Conservation (phyloP, 805 yeast species). For the Zygosaccharomyces siamensis region DNA sequence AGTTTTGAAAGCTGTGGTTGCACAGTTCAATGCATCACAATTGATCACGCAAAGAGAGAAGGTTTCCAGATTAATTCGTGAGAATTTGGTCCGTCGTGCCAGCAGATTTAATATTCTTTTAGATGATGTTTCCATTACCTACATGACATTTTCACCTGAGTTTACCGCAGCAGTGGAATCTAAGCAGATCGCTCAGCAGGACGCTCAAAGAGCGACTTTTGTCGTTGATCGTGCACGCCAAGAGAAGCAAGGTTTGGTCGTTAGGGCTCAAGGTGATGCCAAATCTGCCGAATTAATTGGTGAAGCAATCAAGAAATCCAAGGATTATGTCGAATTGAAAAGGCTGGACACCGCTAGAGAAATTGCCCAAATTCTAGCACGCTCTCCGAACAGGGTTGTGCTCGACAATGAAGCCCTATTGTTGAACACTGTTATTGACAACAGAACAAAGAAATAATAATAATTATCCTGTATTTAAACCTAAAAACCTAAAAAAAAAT, state of each 20-base stretch:
- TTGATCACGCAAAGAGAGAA: conserved; percentile 98
- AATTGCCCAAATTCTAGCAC: conserved; percentile 78
- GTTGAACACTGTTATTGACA: conserved; percentile 80
- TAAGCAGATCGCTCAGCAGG: conserved; percentile 98
- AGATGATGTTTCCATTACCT: conserved; percentile 95
- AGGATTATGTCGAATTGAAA: conserved; percentile 93
- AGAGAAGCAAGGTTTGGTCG: conserved; percentile 95
- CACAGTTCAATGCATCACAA: conserved; percentile 97
- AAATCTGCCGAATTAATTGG: conserved; percentile 96
- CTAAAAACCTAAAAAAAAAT: neutral
- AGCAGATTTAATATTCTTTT: conserved; percentile 77
- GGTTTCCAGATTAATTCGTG: conserved; percentile 87
- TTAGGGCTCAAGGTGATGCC: conserved; percentile 98
- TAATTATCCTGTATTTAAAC: neutral
- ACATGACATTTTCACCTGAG: conserved; percentile 96
- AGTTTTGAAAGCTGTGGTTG: conserved; percentile 92
- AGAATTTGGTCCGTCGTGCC: conserved; percentile 86
- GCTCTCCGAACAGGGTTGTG: conserved; percentile 86
- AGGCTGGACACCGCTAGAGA: conserved; percentile 96
- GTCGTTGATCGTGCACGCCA: conserved; percentile 95
- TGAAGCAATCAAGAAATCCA: conserved; percentile 95
- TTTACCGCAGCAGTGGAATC: conserved; percentile 97
- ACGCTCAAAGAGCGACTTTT: conserved; percentile 97
- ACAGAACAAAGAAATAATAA: conserved; percentile 42
- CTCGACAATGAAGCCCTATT: conserved; percentile 89